Base-by-base conservation (phyloP, 2,329 filamentous ascomycete species). In the Phyllosticta ampelicida region DNA sequence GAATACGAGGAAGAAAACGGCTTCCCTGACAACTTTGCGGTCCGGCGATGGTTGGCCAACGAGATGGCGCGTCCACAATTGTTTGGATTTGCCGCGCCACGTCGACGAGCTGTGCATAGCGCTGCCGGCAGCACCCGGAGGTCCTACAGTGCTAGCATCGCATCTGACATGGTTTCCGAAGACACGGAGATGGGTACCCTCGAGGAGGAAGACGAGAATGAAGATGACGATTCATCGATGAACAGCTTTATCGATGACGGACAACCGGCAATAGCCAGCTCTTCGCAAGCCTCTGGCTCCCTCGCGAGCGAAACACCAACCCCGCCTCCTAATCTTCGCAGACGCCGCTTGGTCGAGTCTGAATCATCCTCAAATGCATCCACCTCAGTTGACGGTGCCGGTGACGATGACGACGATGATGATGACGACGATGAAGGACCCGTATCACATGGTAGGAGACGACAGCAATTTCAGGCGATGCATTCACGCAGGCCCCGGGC, bases 141-240 rank as follows among this genome's bases (percentile, higher is more conserved):
- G 13, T 73, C 71, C 9, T 74, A 74, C 56, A 69, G 66, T 28
- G 70, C 72, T 29, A 75, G 72, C 62, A 66, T 73, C 54, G 66
- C 71, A 48, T 74, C 71, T 16, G 70, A 73, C 61, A 66, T 73
- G 52, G 67, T 68, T 48, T 69, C 67, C 4, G 71, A 73, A 51
- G 73, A 65, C 16, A 63, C 61, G 2, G 64, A 74, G 58, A 74
- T 74, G 71, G 71, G 70, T 59, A 73, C 68, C 2, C 66, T 75
- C 26, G 71, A 73, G 56, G 73, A 75, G 60, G 71, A 74, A 63
- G 72, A 74, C 55, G 73, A 75, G 52, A 71, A 73, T 21, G 71
- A 65, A 4, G 51, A 67, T 5, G 68, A 71, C 21, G 70, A 70
- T 50, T 73, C 72, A 1, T 73, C 71, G 8, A 73, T 75, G 72